Base-by-base conservation (phyloP, 2,329 filamentous ascomycete species). In the Magnaporthales sp. region DNA sequence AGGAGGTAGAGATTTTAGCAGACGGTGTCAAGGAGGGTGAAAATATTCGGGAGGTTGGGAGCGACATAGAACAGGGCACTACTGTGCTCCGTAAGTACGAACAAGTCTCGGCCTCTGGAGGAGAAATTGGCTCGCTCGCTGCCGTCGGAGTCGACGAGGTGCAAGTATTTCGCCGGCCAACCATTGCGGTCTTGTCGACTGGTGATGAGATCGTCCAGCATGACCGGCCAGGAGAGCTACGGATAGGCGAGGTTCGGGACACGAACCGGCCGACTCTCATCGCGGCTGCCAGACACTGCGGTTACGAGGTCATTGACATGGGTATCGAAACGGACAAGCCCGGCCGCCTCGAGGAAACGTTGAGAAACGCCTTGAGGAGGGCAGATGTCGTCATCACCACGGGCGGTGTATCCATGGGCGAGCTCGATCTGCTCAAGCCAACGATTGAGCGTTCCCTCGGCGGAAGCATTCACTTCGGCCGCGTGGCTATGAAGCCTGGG, bases 401-500 rank as follows among this genome's bases (percentile, higher is more conserved):
- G 0, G 95, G 95, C 26, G 95, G 95, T 63, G 95, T 98, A 24
- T 96, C 92, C 10, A 99, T 99, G 95, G 95, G 95, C 67, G 95
- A 99, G 78, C 87, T 97, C 2, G 95, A 99, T 77, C 88, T 99
- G 8, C 86, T 99, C 24, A 99, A 99, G 76, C 94, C 95, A 0
- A 98, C 94, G 0, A 91, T 99, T 72, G 95, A 98, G 80, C 89
- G 94, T 58, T 84, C 88, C 1, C 85, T 99, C 0, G 92, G 93
- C 67, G 95, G 95, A 8, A 95, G 89, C 0, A 97, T 99, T 70
- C 95, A 97, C 77, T 99, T 99, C 72, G 95, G 95, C 27, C 90
- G 95, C 3, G 95, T 99, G 2, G 86, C 90, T 66, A 98, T 99
- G 95, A 99, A 99, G 80, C 95, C 95, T 0, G 95, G 95, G 4